phyloP scores from a whole-genome alignment of 179 eudicot species.

The Beta lomatogona region DNA sequence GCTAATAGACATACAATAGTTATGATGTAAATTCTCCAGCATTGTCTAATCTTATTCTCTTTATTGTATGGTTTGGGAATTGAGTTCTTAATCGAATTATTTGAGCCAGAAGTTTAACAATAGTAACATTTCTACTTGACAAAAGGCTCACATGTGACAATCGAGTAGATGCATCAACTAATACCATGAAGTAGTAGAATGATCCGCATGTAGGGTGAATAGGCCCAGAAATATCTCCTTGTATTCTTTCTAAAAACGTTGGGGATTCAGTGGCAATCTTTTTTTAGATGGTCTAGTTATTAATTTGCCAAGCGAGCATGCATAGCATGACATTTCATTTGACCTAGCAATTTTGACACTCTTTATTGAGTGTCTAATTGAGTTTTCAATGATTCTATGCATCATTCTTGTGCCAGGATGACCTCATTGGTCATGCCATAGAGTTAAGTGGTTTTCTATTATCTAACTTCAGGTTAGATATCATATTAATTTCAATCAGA shows the following conservation, averaged over 20 bases:
- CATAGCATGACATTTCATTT: not conserved
- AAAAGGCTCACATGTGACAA: not conserved
- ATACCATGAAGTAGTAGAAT: constrained; percentile 6
- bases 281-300: not conserved
- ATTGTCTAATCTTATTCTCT: constrained; percentile 5
- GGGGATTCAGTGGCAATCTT: not conserved
- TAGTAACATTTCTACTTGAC: constrained; percentile 3
- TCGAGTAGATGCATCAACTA: constrained; percentile 10
- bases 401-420: constrained; percentile 1
- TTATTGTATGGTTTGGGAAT: not conserved
- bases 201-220: not conserved
- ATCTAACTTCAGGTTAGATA: not conserved
- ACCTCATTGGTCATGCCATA: constrained; percentile 10
- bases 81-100: constrained; percentile 6
- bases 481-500: not conserved
- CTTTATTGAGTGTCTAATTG: not conserved
- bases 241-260: constrained; percentile 1
- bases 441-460: not conserved
- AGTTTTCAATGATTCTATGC: not conserved
- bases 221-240: constrained; percentile 7
- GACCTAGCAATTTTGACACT: not conserved
- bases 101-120: constrained; percentile 16
- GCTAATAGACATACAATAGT: constrained; percentile 18
- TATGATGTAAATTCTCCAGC: constrained; percentile 12
- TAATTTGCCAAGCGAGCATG: constrained; percentile 7